phyloP scores from a whole-genome alignment of 345 rosid species.

The Gossypium thurberi region DNA sequence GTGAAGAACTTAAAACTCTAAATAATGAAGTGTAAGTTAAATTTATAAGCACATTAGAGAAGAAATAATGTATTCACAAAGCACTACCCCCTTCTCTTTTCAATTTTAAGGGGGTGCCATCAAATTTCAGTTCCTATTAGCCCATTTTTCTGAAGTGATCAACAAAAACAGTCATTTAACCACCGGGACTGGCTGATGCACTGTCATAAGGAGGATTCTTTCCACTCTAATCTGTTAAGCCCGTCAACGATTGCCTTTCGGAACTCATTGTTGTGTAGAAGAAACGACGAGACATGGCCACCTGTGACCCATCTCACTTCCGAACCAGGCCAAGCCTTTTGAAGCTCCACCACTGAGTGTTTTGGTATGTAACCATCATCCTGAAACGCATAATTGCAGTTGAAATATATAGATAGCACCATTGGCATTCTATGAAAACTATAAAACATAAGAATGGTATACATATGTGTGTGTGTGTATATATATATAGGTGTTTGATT shows the following conservation, averaged over 20 bases:
- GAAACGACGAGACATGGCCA: constrained; percentile 87
- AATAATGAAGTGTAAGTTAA: not conserved
- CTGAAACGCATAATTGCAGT: constrained; percentile 26
- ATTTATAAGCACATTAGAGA: not conserved
- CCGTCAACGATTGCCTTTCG: constrained; percentile 83
- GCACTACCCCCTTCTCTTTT: not conserved
- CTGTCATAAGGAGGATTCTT: constrained; percentile 51
- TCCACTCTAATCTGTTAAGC: constrained; percentile 74
- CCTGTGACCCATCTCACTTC: constrained; percentile 99
- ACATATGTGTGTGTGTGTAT: too few relatives aligned
- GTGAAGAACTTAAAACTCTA: too few relatives aligned
- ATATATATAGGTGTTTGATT: not conserved
- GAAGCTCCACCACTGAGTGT: constrained; percentile 89
- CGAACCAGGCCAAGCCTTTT: constrained; percentile 99
- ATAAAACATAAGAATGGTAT: not conserved
- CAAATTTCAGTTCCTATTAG: constrained; percentile 8
- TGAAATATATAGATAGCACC: not conserved
- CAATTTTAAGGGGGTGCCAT: constrained; percentile 6
- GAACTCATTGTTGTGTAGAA: constrained; percentile 74
- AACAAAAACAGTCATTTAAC: not conserved
- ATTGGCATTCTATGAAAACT: not conserved
- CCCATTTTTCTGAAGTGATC: constrained; percentile 6
- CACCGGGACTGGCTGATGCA: not conserved
- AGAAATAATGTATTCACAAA: constrained; percentile 13
- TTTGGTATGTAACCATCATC: constrained; percentile 98